These are phyloP conservation scores for Eucalyptus sideroxylon DNA, from an alignment of 345 rosid species.

Conservation along the genomic window DNA sequence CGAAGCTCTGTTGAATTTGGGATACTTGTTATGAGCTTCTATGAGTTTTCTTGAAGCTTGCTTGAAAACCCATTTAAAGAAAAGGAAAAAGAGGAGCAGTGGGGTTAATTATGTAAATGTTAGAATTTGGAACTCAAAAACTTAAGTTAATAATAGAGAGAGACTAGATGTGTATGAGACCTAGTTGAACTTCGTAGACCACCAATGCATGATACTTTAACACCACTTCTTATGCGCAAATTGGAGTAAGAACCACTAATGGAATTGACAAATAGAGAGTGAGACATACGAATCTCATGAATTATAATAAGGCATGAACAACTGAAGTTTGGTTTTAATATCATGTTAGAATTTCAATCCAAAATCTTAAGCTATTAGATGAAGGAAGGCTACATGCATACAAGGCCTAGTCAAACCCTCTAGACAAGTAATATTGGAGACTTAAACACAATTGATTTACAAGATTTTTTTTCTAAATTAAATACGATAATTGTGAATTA, in stretches of 20 bases:
- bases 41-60: neutral
- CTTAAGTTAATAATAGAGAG: neutral
- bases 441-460: neutral
- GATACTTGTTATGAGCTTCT: neutral
- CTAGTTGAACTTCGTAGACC: neutral
- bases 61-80: neutral
- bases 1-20: neutral
- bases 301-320: neutral
- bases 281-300: neutral
- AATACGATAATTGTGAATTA: neutral
- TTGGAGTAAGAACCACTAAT: neutral
- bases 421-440: neutral
- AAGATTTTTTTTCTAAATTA: neutral
- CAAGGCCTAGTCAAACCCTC: neutral
- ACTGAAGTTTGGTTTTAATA: neutral
- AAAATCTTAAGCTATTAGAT: neutral
- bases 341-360: neutral
- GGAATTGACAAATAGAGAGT: neutral
- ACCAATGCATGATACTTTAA: neutral
- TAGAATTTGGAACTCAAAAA: neutral
- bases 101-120: neutral
- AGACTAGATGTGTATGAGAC: neutral
- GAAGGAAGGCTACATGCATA: neutral
- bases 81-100: neutral
- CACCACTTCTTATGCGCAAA: neutral